Base-by-base conservation (phyloP, 306 rosid species). In the Inga laurina region DNA sequence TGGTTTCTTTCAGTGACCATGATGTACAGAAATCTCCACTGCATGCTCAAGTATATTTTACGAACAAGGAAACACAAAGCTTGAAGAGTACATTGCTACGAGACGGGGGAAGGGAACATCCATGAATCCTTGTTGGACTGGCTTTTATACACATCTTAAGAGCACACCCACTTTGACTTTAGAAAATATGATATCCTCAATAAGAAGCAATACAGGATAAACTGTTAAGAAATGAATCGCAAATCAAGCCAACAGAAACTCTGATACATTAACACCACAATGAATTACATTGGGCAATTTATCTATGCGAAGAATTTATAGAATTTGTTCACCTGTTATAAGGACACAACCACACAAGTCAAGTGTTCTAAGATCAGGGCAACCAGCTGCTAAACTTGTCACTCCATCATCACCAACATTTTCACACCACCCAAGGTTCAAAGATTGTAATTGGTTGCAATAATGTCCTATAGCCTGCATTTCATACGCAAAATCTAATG, bases 361-460 rank as follows among this genome's bases (percentile, higher is more conserved):
- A 41, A 94, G 87, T 51, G 64, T 85, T 83, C 94, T 85, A 46
- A 97, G 97, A 86, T 94, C 97, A 86, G 97, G 98, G 82, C 99
- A 97, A 27, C 99, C 98, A 66, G 84, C 51, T 9, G 98, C 98
- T 82, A 97, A 88, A 77, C 93, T 88, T 91, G 85, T 90, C 34
- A 97, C 99, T 85, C 99, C 99, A 72, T 75, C 92, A 78, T 97
- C 99, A 46, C 94, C 82, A 75, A 90, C 92, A 73, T 90, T 84
- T 1, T 97, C 97, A 32, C 99, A 97, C 99, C 99, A 97, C 52
- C 99, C 99, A 46, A 97, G 95, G 88, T 92, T 97, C 78, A 97
- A 82, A 76, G 77, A 82, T 76, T 97, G 97, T 84, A 97, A 74
- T 88, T 89, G 91, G 74, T 86, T 90, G 87, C 99, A 97, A 81